Percentiles rank a stretch among this genome's conserved stretches.
Evolutionary conservation across 2,329 filamentous ascomycete genomes (phyloP).

Genomic region (Leptographium wingfieldii): DNA sequence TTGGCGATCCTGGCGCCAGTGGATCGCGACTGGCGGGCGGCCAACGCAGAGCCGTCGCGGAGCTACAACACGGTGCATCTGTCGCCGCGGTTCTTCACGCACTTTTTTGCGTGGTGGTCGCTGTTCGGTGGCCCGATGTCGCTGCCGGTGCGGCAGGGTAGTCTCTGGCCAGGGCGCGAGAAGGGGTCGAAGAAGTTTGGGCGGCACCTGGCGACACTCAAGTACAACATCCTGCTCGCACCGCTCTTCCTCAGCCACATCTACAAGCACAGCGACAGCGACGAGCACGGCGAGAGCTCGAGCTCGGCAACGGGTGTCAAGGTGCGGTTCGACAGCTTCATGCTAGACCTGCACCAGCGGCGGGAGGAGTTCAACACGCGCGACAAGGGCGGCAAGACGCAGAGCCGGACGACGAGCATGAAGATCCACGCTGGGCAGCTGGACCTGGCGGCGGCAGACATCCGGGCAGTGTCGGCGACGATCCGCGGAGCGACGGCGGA

Average conservation of each 20-base stretch:
- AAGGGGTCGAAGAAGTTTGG: conserved; percentile 99
- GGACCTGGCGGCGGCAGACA: conserved; percentile 81
- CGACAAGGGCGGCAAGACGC: conserved; percentile 61
- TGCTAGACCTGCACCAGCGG: conserved; percentile 89
- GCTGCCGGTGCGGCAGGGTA: conserved; percentile 82
- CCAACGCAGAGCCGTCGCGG: conserved; percentile 60
- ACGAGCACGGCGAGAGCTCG: conserved; percentile 63
- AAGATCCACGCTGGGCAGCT: conserved; percentile 91
- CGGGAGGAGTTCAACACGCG: conserved; percentile 82
- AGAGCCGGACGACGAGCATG: conserved; percentile 79
- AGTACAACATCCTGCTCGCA: conserved; percentile 87
- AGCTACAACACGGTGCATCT: conserved; percentile 97
- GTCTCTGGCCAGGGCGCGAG: conserved; percentile 80
- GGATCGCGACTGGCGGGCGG: conserved; percentile 73
- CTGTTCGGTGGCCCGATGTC: conserved; percentile 93
- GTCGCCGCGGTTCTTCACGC: conserved; percentile 90
- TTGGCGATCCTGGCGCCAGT: conserved; percentile 80
- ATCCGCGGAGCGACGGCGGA: conserved; percentile 71
- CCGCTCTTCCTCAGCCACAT: conserved; percentile 93
- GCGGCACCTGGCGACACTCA: conserved; percentile 92
- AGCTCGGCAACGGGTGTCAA: conserved; percentile 95
- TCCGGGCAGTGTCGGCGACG: conserved; percentile 83
- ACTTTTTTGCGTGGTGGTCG: conserved; percentile 97
- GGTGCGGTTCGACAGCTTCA: conserved; percentile 89
- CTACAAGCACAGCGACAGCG: conserved; percentile 94